phyloP scores from a whole-genome alignment of 2,329 filamentous ascomycete genomes.

The Sporothrix inflata region DNA sequence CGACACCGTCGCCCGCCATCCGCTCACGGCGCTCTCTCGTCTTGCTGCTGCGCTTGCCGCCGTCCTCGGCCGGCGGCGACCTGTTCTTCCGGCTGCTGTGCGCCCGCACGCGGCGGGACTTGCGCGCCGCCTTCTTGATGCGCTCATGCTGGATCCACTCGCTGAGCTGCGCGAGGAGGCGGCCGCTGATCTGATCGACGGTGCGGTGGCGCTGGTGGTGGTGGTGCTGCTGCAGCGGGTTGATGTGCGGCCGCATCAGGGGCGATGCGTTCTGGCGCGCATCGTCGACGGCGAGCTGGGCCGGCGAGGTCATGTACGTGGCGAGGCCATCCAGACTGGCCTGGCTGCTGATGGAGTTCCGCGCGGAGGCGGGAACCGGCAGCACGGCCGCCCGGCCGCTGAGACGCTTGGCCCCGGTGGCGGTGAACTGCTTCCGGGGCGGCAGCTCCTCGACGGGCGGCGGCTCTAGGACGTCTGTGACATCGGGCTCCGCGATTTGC shows the following conservation, averaged over 20 bases:
- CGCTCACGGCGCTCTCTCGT: slow-evolving; percentile 43
- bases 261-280: slow-evolving; percentile 24
- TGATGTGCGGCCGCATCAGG: slow-evolving; percentile 27
- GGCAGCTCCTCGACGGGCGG: slow-evolving; percentile 43
- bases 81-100: slow-evolving; percentile 47
- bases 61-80: slow-evolving; percentile 41
- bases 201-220: slow-evolving; percentile 44
- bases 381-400: slow-evolving; percentile 48
- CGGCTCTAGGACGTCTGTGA: slow-evolving; percentile 24
- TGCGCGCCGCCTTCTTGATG: slow-evolving; percentile 62
- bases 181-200: slow-evolving; percentile 50
- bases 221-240: slow-evolving; percentile 42
- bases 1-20: neutral
- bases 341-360: slow-evolving; percentile 49
- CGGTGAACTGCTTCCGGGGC: slow-evolving; percentile 51
- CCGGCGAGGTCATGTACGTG: slow-evolving; percentile 35
- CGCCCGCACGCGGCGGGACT: slow-evolving; percentile 47
- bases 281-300: slow-evolving; percentile 39
- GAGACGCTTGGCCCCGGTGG: slow-evolving; percentile 48
- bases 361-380: slow-evolving; percentile 46
- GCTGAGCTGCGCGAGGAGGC: slow-evolving; percentile 72
- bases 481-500: slow-evolving; percentile 60
- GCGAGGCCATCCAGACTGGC: slow-evolving; percentile 42
- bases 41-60: slow-evolving; percentile 31
- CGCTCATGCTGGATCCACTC: slow-evolving; percentile 86